Evolutionary conservation across 1,284 basidiomycete genomes (phyloP).

Genomic region (Pascua guehoae): DNA sequence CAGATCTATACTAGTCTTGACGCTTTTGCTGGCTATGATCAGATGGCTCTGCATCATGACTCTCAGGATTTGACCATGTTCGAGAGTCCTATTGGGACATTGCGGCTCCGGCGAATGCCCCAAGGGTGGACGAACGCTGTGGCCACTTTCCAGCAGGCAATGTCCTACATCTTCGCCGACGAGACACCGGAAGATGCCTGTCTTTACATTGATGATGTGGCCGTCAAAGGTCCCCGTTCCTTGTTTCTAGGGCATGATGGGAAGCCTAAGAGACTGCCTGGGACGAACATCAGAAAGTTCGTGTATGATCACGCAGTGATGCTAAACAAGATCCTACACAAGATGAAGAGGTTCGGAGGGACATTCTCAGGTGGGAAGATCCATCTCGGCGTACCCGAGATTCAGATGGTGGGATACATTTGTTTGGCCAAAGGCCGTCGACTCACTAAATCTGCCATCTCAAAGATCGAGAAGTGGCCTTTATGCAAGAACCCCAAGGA

Average conservation of each 20-base stretch:
- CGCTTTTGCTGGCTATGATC: conserved; percentile 13
- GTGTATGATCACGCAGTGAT: conserved; percentile 3
- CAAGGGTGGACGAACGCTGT: conserved; percentile 15
- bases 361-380: conserved; percentile 11
- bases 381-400: conserved; percentile 2
- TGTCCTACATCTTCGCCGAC: conserved; percentile 9
- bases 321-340: conserved; percentile 11
- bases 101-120: conserved; percentile 5
- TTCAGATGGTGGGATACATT: conserved; percentile 5
- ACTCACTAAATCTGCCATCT: neutral
- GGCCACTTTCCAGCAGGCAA: conserved; percentile 8
- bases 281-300: conserved; percentile 2
- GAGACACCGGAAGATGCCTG: conserved; percentile 1
- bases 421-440: neutral
- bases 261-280: neutral
- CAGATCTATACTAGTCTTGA: conserved; percentile 9
- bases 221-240: conserved; percentile 1
- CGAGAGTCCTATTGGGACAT: conserved; percentile 11
- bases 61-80: conserved; percentile 10
- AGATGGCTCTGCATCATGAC: neutral
- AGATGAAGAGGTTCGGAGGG: conserved; percentile 11
- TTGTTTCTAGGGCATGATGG: neutral
- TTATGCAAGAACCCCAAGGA: neutral
- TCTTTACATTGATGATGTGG: conserved; percentile 12
- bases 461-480: conserved; percentile 5